Base-by-base conservation (phyloP, 352 stramenopile genomes). In the Globisporangium sylvaticum region DNA sequence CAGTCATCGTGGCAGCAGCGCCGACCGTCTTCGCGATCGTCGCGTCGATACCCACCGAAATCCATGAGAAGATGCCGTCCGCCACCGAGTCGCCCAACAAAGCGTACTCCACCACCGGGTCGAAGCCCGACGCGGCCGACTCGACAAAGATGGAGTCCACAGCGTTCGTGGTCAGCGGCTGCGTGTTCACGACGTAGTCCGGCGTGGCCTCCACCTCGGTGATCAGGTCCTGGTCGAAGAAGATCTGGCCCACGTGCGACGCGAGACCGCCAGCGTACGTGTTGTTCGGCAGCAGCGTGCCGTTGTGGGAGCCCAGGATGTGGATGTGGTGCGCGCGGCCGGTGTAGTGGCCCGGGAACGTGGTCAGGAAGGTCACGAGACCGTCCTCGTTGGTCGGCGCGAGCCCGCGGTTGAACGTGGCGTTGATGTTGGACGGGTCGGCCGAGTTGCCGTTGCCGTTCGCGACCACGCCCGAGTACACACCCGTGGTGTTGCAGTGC, bases 41-140 rank as follows among this genome's bases (percentile, higher is more conserved):
- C 59, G 29, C 65, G 61, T 72, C 58, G 34, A 75, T 37, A 32
- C 69, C 65, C 15, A 75, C 37, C 0, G 69, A 75, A 61, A 75
- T 72, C 69, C 69, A 75, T 12, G 65, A 39, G 37, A 66, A 75
- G 48, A 72, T 48, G 22, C 69, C 65, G 31, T 75, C 65, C 0
- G 55, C 46, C 15, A 72, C 65, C 6, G 50, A 48, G 50, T 75
- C 65, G 10, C 69, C 69, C 6, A 75, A 60, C 4, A 68, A 25
- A 3, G 60, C 65, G 52, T 67, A 67, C 32, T 67, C 39, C 2
- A 67, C 32, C 10, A 67, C 31, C 0, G 65, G 57, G 29, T 69
- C 65, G 12, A 65, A 65, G 9, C 39, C 29, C 12, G 56, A 31
- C 12, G 32, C 65, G 5, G 65, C 65, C 4, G 56, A 58, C 42